A percentile compares a stretch with the other conserved stretches of the same genome.
These are phyloP conservation scores for Elsinoe australis DNA, from an alignment of 2,329 filamentous ascomycete genomes.

Conservation along the genomic window DNA sequence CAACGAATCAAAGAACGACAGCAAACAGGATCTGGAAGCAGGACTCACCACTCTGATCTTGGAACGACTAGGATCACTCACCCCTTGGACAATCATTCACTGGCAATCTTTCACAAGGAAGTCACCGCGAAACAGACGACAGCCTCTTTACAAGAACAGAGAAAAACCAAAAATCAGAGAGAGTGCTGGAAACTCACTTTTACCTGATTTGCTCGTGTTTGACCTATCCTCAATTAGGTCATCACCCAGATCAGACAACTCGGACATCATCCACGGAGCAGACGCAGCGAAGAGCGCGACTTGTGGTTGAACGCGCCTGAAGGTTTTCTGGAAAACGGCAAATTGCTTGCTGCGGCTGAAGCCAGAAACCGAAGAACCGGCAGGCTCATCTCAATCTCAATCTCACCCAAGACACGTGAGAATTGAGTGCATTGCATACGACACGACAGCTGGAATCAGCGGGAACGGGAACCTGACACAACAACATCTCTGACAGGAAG, in stretches of 20 bases:
- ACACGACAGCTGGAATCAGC: conserved; percentile 4
- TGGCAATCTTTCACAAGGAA: too few relatives aligned
- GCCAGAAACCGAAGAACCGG: conserved; percentile 3
- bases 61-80: too few relatives aligned
- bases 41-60: too few relatives aligned
- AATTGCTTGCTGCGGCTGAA: neutral
- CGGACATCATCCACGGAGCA: neutral
- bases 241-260: conserved; percentile 8
- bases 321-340: neutral
- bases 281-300: neutral
- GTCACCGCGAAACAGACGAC: conserved; percentile 1
- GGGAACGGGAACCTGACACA: conserved; percentile 2
- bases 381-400: conserved; percentile 3
- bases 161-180: neutral
- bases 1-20: too few relatives aligned
- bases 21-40: too few relatives aligned
- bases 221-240: neutral
- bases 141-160: neutral
- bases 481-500: neutral
- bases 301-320: neutral
- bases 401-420: conserved; percentile 15
- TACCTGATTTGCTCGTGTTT: neutral
- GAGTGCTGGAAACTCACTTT: conserved; percentile 11
- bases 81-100: too few relatives aligned
- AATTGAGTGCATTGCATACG: neutral